Evolutionary conservation across 768 basidiomycete species (phyloP), one percentile per base, ranked within the genome.

Genomic region (Nidularia sp.): DNA sequence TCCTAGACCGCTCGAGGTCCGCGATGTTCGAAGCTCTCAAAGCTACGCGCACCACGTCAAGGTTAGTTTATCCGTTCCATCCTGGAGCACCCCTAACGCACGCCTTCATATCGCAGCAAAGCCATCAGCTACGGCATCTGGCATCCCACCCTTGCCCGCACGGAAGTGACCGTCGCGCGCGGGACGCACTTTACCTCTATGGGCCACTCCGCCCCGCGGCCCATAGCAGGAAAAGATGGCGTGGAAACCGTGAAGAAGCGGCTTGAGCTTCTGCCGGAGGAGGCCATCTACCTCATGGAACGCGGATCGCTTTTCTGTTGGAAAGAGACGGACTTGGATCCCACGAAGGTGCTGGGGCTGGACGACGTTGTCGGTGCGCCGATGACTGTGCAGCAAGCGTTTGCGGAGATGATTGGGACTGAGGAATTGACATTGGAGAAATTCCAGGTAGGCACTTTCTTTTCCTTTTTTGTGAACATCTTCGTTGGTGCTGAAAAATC

Each of bases 301-400:
- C 75, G 95, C 42, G 96, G 97, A 0, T 79, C 88, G 2, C 70
- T 98, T 55, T 88, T 90, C 55, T 93, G 93, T 61, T 93, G 87
- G 81, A 87, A 84, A 61, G 73, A 81, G 0, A 62, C 61, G 9
- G 66, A 70, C 31, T 43, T 68, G 32, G 55, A 66, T 34, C 44
- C 64, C 10, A 48, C 68, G 50, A 65, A 73, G 57, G 56, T 62
- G 5, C 58, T 66, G 9, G 70, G 67, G 31, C 36, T 71, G 45
- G 70, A 73, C 29, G 69, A 71, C 6, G 65, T 82, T 8, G 69
- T 69, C 10, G 91, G 89, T 3, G 71, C 76, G 0, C 91, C 93
- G 0, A 95, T 98, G 88, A 85, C 83, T 48, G 93, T 93, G 3
- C 91, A 97, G 65, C 92, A 98, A 60, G 93, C 87, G 0, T 98